Conservation (phyloP, 2,329 filamentous ascomycete genomes). For the Colletotrichum incanum region DNA sequence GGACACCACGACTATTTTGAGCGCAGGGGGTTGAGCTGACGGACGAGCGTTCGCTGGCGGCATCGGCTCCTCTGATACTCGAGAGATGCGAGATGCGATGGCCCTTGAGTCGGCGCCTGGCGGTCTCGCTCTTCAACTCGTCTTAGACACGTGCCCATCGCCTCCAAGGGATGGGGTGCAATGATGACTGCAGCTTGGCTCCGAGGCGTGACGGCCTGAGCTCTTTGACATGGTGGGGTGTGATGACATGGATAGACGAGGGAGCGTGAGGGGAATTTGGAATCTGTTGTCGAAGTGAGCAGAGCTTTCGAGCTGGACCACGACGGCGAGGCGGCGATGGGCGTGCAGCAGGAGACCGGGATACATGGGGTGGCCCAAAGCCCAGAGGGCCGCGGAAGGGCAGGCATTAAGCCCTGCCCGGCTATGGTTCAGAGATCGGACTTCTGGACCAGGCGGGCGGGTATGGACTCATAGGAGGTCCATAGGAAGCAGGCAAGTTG, state of each 20-base stretch:
- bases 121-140: neutral
- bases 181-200: neutral
- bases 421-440: neutral
- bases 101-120: neutral
- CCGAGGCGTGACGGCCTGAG: neutral
- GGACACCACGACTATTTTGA: constrained; percentile 19
- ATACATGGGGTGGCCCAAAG: neutral
- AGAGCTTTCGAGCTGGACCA: constrained; percentile 9
- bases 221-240: neutral
- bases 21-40: neutral
- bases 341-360: neutral
- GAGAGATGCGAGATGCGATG: neutral
- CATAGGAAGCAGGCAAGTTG: constrained; percentile 10
- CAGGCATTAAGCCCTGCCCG: neutral
- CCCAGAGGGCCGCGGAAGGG: neutral
- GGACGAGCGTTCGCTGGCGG: neutral
- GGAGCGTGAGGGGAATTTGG: constrained; percentile 22
- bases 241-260: constrained; percentile 1
- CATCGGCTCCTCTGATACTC: neutral
- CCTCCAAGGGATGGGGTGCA: constrained; percentile 4
- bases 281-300: constrained; percentile 15
- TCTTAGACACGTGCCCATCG: neutral
- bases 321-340: constrained; percentile 2
- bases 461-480: constrained; percentile 15
- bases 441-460: constrained; percentile 10